Percentiles rank a stretch among this genome's conserved stretches.
phyloP scores from a whole-genome alignment of 331 rosid genomes.

The Rhamnella rubrinervis region DNA sequence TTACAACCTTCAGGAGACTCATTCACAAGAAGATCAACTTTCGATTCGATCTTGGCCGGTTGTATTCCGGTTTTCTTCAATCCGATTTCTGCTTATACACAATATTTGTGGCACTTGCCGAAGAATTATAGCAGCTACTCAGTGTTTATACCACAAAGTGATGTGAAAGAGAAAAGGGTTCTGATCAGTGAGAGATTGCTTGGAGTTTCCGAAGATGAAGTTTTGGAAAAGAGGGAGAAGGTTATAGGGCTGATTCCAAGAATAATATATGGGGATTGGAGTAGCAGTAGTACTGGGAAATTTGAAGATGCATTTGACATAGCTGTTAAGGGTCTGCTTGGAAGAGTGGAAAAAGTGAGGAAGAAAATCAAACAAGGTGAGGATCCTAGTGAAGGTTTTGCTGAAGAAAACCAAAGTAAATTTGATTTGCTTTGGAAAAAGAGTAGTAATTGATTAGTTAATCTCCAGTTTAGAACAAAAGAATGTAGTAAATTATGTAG shows the following conservation, averaged over 20 bases:
- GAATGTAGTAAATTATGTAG: no score
- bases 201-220: slow-evolving; percentile 20
- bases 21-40: slow-evolving; percentile 52
- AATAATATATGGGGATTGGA: slow-evolving; percentile 41
- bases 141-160: slow-evolving; percentile 31
- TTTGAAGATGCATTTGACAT: slow-evolving; percentile 58
- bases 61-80: slow-evolving; percentile 66
- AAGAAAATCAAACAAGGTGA: slow-evolving; percentile 18
- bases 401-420: neutral
- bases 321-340: slow-evolving; percentile 47
- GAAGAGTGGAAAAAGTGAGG: slow-evolving; percentile 34
- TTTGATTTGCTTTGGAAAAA: slow-evolving; percentile 1
- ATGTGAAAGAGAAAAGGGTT: slow-evolving; percentile 27
- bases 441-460: no score
- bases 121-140: slow-evolving; percentile 35
- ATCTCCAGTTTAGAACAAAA: no score
- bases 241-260: slow-evolving; percentile 50
- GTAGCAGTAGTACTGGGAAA: slow-evolving; percentile 20
- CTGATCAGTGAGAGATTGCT: slow-evolving; percentile 36
- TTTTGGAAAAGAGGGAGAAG: slow-evolving; percentile 40
- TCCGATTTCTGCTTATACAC: slow-evolving; percentile 47
- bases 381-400: slow-evolving; percentile 6
- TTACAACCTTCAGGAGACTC: slow-evolving; percentile 69
- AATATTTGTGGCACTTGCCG: slow-evolving; percentile 65
- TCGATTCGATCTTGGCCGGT: slow-evolving; percentile 58